Base-by-base conservation (phyloP, 106 monocot genomes). In the Hemerocallis citrina region DNA sequence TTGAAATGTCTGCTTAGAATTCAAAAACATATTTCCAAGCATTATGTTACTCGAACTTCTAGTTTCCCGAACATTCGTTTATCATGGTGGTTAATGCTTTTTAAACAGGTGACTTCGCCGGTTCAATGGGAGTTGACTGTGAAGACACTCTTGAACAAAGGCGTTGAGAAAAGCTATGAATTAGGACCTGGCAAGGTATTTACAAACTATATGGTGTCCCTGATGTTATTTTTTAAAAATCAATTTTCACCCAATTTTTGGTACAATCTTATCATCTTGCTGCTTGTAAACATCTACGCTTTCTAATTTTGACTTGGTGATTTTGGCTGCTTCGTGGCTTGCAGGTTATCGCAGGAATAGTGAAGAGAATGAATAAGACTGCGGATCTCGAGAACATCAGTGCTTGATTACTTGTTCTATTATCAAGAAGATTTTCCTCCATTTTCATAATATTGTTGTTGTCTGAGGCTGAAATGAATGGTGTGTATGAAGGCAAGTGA, bases 321-420 rank as follows among this genome's bases (percentile, higher is more conserved):
- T 15, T 49, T 7, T 33, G 66, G n/a, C 3, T 42, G 0, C 40
- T 9, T 27, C 7, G 29, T 55, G 13, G 17, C 9, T 14, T 30
- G 21, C 64, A 96, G 95, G 95, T 96, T 30, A 87, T 96, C 39
- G 90, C 95, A n/a, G 90, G 95, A 7, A 96, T 91, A 15, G 32
- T 96, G 52, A 96, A 90, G 76, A 90, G 95, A 58, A 74, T 96
- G 66, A 73, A 87, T 61, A 96, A 84, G 69, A 55, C 66, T 30
- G 84, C 86, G 12, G 64, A 61, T 3, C 72, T 96, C 75, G 90
- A 96, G 52, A 91, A 96, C 46, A 77, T 96, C 24, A 64, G 90
- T 67, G 95, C 86, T 66, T 96, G 67, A 88, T 46, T 25, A 30
- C 6, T 41, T n/a, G n/a, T n/a, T n/a, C n/a, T n/a, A 17, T n/a